A percentile compares a stretch with the other conserved stretches of the same genome.
These are phyloP conservation scores for Chaetomium fimeti DNA, from an alignment of 495 filamentous ascomycete species.

Conservation along the genomic window DNA sequence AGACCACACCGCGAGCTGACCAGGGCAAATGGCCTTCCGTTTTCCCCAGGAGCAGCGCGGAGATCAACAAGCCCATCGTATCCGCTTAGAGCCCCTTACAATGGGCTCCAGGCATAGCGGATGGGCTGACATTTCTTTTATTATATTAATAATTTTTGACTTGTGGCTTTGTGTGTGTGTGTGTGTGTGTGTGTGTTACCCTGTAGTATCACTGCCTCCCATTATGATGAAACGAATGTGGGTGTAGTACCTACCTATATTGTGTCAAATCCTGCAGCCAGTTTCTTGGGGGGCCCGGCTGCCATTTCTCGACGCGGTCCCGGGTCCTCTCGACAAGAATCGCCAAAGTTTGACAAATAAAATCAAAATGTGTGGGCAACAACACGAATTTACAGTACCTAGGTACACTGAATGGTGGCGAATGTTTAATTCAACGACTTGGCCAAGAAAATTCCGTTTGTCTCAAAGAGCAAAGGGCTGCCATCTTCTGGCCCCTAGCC, in stretches of 20 bases:
- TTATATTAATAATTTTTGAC: neutral
- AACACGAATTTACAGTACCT: neutral
- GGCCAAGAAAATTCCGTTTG: neutral
- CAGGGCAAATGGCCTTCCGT: neutral
- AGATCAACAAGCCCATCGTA: neutral
- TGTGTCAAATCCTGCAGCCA: no score
- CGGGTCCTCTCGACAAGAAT: neutral
- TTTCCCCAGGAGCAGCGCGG: neutral
- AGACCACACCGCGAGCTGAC: neutral
- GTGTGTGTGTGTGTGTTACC: neutral
- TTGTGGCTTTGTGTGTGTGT: neutral
- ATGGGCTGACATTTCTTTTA: neutral
- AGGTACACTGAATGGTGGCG: neutral
- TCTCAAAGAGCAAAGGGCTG: neutral
- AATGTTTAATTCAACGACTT: constrained; percentile 4
- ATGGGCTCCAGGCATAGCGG: neutral
- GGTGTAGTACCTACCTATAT: no score
- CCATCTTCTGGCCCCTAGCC: neutral
- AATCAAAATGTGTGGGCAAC: constrained; percentile 5
- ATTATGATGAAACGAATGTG: no score
- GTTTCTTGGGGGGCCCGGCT: no score
- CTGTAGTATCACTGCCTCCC: no score
- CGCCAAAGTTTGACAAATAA: neutral
- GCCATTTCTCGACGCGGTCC: neutral
- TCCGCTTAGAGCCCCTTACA: neutral